Evolutionary conservation across 192 early-diverging fungal genomes (phyloP).

Genomic region (Coemansia sp.): DNA sequence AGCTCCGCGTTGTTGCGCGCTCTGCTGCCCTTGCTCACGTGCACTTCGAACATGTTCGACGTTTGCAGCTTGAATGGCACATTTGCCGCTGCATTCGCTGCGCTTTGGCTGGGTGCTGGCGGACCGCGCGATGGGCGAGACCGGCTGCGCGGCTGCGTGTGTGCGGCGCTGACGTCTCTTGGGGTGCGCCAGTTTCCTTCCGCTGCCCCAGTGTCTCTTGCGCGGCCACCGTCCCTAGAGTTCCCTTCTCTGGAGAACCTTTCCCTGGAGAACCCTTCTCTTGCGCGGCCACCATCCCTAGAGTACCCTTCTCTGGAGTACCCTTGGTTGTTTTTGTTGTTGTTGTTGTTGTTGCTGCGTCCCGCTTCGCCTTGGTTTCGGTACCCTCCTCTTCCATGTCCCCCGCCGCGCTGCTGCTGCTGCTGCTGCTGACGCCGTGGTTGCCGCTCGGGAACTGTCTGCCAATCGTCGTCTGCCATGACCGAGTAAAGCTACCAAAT

Average conservation of each 20-base stretch:
- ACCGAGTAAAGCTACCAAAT: not conserved
- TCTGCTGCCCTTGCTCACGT: constrained; percentile 41
- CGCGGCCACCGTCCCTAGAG: not conserved
- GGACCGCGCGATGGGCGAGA: constrained; percentile 11
- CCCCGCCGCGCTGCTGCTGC: constrained; percentile 6
- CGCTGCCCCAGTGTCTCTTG: not conserved
- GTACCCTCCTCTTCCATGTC: constrained; percentile 15
- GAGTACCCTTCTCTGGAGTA: constrained; percentile 7
- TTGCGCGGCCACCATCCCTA: not conserved
- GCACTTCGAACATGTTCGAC: constrained; percentile 43
- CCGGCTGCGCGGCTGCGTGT: constrained; percentile 26
- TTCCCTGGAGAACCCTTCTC: not conserved
- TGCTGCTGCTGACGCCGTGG: constrained; percentile 7
- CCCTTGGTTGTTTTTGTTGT: constrained; percentile 11
- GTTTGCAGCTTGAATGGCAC: constrained; percentile 33
- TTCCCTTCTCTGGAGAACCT: too few species aligned
- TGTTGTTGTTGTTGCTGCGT: constrained; percentile 8
- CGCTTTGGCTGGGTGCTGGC: not conserved
- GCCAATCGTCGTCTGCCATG: constrained; percentile 45
- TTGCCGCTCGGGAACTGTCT: constrained; percentile 42
- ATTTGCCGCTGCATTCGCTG: not conserved
- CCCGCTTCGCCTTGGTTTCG: not conserved
- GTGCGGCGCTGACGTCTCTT: not conserved
- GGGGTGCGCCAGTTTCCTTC: not conserved
- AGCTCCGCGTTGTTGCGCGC: constrained; percentile 43